Percentiles rank a stretch among this genome's conserved stretches.
These are phyloP conservation scores for Grifola frondosa DNA, from an alignment of 1,284 basidiomycete species.

Conservation along the genomic window DNA sequence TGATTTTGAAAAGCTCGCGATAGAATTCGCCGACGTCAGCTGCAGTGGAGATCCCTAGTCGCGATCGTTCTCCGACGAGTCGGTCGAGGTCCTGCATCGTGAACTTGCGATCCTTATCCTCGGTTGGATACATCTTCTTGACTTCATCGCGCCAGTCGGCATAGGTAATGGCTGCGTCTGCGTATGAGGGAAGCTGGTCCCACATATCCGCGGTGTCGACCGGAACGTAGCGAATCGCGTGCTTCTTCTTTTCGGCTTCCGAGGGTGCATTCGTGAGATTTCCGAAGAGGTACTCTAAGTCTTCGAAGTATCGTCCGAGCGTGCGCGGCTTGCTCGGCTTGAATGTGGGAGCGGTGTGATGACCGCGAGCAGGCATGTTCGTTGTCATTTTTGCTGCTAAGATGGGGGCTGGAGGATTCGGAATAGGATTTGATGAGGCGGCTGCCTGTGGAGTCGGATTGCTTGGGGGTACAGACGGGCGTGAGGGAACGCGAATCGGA, in stretches of 20 bases:
- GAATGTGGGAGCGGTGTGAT: slow-evolving; percentile 1
- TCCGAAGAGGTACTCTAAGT: slow-evolving; percentile 4
- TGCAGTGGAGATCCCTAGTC: too few species aligned
- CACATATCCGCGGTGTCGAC: background rate
- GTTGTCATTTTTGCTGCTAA: too few species aligned
- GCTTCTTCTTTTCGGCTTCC: background rate
- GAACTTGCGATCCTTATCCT: slow-evolving; percentile 1
- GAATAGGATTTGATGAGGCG: too few species aligned
- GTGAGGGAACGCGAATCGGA: too few species aligned
- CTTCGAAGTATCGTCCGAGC: slow-evolving; percentile 11
- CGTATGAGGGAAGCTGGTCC: background rate
- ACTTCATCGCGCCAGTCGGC: slow-evolving; percentile 5
- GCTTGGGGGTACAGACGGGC: too few species aligned
- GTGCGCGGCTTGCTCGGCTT: slow-evolving; percentile 2
- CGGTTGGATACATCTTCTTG: slow-evolving; percentile 5
- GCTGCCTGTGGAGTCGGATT: too few species aligned
- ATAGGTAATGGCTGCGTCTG: background rate
- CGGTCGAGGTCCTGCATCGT: slow-evolving; percentile 1
- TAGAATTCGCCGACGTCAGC: too few species aligned
- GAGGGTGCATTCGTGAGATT: too few species aligned
- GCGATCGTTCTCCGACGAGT: too few species aligned
- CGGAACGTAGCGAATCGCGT: slow-evolving; percentile 4
- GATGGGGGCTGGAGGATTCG: too few species aligned
- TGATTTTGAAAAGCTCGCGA: too few species aligned
- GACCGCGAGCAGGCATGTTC: slow-evolving; percentile 1